Evolutionary conservation across 371 early-diverging fungal genomes (phyloP).

Genomic region (Blastocladiella emersonii): DNA sequence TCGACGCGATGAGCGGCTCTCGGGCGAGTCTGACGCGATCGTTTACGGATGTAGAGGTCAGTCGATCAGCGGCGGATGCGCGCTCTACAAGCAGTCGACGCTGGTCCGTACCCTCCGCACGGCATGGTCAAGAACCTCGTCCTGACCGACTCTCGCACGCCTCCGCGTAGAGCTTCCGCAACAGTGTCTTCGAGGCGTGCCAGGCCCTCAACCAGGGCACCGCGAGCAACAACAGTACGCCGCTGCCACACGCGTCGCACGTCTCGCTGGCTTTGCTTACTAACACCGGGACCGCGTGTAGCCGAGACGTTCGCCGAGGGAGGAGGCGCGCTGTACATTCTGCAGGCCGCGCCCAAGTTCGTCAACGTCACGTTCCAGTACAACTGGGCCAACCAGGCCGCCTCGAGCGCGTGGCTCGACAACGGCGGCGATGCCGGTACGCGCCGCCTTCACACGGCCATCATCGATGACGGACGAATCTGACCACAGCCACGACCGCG

Average conservation of each 20-base stretch:
- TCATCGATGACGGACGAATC: background rate
- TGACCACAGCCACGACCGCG: too few relatives aligned
- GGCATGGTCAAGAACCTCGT: too few relatives aligned
- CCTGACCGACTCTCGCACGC: too few relatives aligned
- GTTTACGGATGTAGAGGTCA: background rate
- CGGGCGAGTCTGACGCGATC: too few relatives aligned
- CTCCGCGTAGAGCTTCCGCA: background rate
- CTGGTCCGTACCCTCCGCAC: background rate
- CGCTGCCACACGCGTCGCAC: background rate
- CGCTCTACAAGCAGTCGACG: background rate
- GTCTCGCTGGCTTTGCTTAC: background rate
- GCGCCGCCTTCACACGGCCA: background rate
- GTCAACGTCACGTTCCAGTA: background rate
- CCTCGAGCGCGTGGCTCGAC: background rate
- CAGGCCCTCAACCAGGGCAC: background rate
- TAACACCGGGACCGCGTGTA: background rate
- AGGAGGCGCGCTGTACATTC: slow-evolving; percentile 2
- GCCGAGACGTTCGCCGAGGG: background rate
- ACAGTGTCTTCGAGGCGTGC: background rate
- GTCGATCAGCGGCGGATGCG: background rate
- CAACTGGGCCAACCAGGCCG: slow-evolving; percentile 2
- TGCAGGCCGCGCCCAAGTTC: background rate
- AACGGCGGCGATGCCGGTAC: background rate
- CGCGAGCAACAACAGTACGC: background rate
- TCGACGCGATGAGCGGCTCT: too few relatives aligned